These are phyloP conservation scores for Chamaecyparis obtusa DNA, from an alignment of 75 land plant species.

Conservation along the genomic window DNA sequence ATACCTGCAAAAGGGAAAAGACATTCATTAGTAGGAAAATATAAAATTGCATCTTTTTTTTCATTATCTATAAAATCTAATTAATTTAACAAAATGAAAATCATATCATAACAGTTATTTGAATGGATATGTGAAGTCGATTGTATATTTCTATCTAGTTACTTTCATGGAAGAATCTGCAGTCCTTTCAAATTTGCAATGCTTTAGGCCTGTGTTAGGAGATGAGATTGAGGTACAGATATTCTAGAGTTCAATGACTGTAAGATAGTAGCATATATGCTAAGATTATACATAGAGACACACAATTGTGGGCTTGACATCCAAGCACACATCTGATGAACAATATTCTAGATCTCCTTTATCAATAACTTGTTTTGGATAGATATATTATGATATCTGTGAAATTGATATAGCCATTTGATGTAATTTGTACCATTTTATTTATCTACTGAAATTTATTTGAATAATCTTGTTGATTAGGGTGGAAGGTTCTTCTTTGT, in stretches of 20 bases:
- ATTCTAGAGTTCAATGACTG: neutral
- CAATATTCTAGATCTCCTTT: neutral
- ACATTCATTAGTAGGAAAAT: too few relatives aligned
- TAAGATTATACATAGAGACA: neutral
- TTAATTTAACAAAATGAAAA: too few relatives aligned
- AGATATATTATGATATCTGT: neutral
- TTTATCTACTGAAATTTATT: neutral
- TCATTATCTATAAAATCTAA: too few relatives aligned
- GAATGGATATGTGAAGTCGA: neutral
- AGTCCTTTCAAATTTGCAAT: neutral
- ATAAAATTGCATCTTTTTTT: too few relatives aligned
- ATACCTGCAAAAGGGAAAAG: too few relatives aligned
- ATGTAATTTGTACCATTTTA: neutral
- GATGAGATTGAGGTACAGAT: neutral
- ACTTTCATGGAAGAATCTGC: neutral
- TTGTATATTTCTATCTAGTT: neutral
- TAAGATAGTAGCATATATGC: neutral
- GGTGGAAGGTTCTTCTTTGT: neutral
- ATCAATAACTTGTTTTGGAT: neutral
- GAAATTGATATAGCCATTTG: neutral
- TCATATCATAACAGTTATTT: too few relatives aligned
- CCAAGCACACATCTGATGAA: neutral
- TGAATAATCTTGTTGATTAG: neutral
- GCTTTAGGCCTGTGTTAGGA: neutral
- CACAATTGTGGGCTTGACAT: neutral